These are phyloP conservation scores for Dichotomopilus funicola DNA, from an alignment of 2,329 filamentous ascomycete genomes.

Conservation along the genomic window DNA sequence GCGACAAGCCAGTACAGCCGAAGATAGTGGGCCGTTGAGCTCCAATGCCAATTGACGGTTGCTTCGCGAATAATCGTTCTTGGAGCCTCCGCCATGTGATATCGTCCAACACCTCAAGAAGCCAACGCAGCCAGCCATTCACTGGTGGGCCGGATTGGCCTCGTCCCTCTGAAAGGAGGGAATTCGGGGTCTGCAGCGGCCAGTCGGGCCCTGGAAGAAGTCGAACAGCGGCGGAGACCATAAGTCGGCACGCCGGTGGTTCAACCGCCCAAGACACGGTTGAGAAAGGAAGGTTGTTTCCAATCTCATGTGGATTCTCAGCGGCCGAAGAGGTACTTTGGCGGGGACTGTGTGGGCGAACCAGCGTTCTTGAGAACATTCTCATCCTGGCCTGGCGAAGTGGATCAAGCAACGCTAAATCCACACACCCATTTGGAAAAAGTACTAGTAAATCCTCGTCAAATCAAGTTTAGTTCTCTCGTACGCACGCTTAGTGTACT, in stretches of 20 bases:
- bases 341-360: background rate
- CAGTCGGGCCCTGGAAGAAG: background rate
- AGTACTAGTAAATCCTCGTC: slow-evolving; percentile 8
- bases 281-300: background rate
- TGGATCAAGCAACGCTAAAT: slow-evolving; percentile 12
- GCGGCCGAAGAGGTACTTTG: slow-evolving; percentile 9
- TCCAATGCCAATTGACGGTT: slow-evolving; percentile 13
- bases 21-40: slow-evolving; percentile 10
- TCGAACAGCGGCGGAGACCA: no score
- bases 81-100: slow-evolving; percentile 18
- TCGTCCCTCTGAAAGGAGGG: no score
- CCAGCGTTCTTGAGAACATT: background rate
- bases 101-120: slow-evolving; percentile 8
- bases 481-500: background rate
- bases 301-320: slow-evolving; percentile 1
- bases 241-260: background rate
- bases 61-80: slow-evolving; percentile 16
- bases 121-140: background rate
- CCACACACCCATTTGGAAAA: slow-evolving; percentile 13
- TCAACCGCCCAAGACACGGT: background rate
- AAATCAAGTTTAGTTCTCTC: background rate
- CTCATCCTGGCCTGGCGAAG: background rate
- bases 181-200: background rate
- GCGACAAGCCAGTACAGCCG: background rate
- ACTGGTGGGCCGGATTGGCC: no score